Evolutionary conservation across 2,329 filamentous ascomycete species (phyloP).

Genomic region (Podosphaera leucotricha): DNA sequence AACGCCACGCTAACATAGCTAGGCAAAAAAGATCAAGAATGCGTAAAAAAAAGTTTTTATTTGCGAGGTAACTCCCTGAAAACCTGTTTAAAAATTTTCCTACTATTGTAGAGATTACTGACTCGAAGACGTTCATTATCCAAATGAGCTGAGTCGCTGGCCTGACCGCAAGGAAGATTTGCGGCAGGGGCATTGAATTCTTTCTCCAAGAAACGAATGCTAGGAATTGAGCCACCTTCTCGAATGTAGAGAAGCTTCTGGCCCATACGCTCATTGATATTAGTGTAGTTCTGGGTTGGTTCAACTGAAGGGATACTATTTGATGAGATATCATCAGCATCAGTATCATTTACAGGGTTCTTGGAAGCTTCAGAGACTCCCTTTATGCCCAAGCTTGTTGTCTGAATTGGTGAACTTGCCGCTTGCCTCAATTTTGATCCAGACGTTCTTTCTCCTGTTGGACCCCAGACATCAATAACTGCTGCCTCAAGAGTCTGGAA

Average conservation of each 20-base stretch:
- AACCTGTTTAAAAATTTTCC: slow-evolving; percentile 73
- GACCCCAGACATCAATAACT: slow-evolving; percentile 64
- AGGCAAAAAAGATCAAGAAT: neutral
- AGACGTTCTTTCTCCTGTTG: slow-evolving; percentile 18
- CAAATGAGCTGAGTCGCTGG: slow-evolving; percentile 80
- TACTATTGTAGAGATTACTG: slow-evolving; percentile 69
- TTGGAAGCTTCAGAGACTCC: neutral
- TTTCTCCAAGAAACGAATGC: slow-evolving; percentile 83
- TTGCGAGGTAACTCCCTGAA: slow-evolving; percentile 27
- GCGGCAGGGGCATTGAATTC: slow-evolving; percentile 79
- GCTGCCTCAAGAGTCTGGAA: slow-evolving; percentile 74
- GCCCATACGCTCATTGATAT: slow-evolving; percentile 6
- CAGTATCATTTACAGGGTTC: neutral
- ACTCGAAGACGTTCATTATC: slow-evolving; percentile 85
- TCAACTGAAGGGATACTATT: neutral
- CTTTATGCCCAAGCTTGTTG: neutral
- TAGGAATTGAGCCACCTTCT: slow-evolving; percentile 85
- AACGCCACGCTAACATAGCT: neutral
- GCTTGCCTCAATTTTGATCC: slow-evolving; percentile 12
- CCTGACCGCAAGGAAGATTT: slow-evolving; percentile 82
- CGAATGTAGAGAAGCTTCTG: slow-evolving; percentile 71
- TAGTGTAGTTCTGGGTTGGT: neutral
- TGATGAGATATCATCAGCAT: slow-evolving; percentile 7
- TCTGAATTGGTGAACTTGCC: slow-evolving; percentile 2
- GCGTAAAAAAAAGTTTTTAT: slow-evolving; percentile 2